Base-by-base conservation (phyloP, 192 early-diverging fungal genomes). In the Umbelopsis vinacea region DNA sequence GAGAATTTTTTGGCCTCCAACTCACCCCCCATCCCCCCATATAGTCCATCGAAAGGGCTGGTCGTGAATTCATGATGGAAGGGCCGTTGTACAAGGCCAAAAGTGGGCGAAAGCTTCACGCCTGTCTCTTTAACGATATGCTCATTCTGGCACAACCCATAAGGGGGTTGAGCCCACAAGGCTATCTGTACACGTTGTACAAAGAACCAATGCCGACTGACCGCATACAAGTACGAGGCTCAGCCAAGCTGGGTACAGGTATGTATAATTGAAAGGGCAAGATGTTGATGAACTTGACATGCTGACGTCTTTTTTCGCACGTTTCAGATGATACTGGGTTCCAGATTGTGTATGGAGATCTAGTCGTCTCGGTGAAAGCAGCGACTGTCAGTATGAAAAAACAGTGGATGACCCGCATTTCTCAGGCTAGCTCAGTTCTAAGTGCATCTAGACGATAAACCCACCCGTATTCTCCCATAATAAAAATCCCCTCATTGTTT, bases 61-160 rank as follows among this genome's bases (percentile, higher is more conserved):
- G 86, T 10, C 80, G 94, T 45, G 78, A 84, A 63, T 89, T 91
- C 63, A 76, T 94, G 11, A 84, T 89, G 68, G 92, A 95, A 50
- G 92, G 94, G 38, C 66, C 74, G 23, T 76, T 95, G 10, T 72
- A 82, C 19, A 95, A 95, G 74, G 83, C 86, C 17, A 95, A 94
- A 63, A 92, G 91, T 69, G 91, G 91, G 14, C 81, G 92, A 33
- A 93, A 91, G 69, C 79, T 95, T 2, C 84, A 91, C 71, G 90
- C 72, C 24, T 91, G 84, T 71, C 74, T 94, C 37, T 94, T 91
- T 79, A 92, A 88, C 71, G 92, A 94, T 74, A 75, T 94, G 70
- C 71, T 94, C 10, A 71, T 94, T 40, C 82, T 95, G 8, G 83
- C 83, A 9, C 82, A 89, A 57, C 77, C 76, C 50, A 53, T 82